phyloP scores from a whole-genome alignment of 306 rosid genomes.

The Crotalaria pallida region DNA sequence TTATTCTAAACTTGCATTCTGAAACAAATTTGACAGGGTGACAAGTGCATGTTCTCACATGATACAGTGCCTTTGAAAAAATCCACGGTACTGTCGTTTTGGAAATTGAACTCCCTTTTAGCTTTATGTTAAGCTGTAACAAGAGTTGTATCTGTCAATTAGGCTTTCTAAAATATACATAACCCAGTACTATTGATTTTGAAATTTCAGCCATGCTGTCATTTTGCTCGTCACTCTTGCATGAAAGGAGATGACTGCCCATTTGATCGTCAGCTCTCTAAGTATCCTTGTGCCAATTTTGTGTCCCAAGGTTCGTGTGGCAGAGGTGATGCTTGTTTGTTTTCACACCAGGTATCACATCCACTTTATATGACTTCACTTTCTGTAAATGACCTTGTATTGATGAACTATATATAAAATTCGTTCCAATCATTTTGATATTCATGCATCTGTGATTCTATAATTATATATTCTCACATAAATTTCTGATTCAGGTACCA shows the following conservation, averaged over 20 bases:
- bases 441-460: not conserved
- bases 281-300: constrained; percentile 71
- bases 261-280: constrained; percentile 76
- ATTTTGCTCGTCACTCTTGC: constrained; percentile 68
- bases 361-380: not conserved
- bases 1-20: constrained; percentile 12
- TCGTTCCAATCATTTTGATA: not conserved
- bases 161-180: not conserved
- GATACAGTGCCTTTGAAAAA: constrained; percentile 65
- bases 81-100: constrained; percentile 49
- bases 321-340: constrained; percentile 63
- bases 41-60: constrained; percentile 82
- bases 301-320: constrained; percentile 56
- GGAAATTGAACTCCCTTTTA: not conserved
- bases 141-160: not conserved
- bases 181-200: constrained; percentile 18
- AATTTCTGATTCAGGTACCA: constrained; percentile 37
- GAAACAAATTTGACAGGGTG: constrained; percentile 47
- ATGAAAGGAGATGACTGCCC: constrained; percentile 95
- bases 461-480: not conserved
- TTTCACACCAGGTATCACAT: constrained; percentile 73
- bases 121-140: not conserved
- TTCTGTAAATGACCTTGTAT: not conserved
- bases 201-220: constrained; percentile 67
- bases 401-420: not conserved